Base-by-base conservation (phyloP, 208 protist species). In the Blastocrithidia nonstop region DNA sequence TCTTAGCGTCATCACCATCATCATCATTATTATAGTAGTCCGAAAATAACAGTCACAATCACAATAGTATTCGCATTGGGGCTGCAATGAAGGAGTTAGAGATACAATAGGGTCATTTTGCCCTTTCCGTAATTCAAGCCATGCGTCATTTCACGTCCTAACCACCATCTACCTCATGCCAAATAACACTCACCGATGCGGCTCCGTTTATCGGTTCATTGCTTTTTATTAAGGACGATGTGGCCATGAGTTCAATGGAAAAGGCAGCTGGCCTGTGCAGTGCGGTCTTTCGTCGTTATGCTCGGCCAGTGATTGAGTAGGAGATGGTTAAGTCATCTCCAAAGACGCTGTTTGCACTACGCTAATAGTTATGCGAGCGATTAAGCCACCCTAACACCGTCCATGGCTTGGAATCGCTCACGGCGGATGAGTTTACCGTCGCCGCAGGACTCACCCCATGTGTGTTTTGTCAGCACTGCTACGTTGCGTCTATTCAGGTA, bases 211-310 rank as follows among this genome's bases (percentile, higher is more conserved):
- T 92, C 9, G 83, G 83, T 6, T 68, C 82, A 52, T 65, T 92
- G 6, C 65, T 92, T 11, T 92, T 88, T 27, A 55, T 70, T 20
- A 92, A 92, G 56, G 83, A 92, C 50, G 76, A 58, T 11, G 61
- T 52, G 1, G 78, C 78, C 36, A 57, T 84, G 8, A 59, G 23
- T 5, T 66, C 58, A 26, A 53, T 92, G 5, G 71, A 77, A 28
- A 84, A 79, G 44, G 83, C 83, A 0, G 77, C 78, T 1, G 66
- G 67, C 0, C 61, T 92, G 23, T 92, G 78, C 57, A 85, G 58
- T 24, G 63, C 69, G 11, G 59, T 88, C 24, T 88, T 88, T 32
- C 76, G 73, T 7, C 78, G 72, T 26, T 88, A 74, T 40, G 75
- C 57, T 0, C 66, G 75, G 19, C 58, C 66, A 17, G 35, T 71